phyloP scores from a whole-genome alignment of 2,329 filamentous ascomycete species.

The Fusarium incarnatum region DNA sequence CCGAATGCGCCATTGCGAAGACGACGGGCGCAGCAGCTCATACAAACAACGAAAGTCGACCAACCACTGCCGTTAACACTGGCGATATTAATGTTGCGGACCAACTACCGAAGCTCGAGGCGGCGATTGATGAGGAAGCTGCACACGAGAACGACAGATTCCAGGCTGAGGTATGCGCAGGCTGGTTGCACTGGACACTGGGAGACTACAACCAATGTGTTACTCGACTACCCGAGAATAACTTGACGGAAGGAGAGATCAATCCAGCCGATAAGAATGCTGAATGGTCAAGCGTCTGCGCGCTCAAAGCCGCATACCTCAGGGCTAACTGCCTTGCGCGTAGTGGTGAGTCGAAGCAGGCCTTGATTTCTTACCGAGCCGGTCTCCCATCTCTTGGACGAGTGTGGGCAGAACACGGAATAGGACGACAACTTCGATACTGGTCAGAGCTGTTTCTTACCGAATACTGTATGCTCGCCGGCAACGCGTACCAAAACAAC shows the following conservation, averaged over 20 bases:
- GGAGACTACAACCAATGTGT: slow-evolving; percentile 71
- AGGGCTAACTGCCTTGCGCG: slow-evolving; percentile 73
- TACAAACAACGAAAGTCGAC: slow-evolving; percentile 46
- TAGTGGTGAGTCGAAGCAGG: slow-evolving; percentile 64
- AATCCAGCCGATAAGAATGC: slow-evolving; percentile 66
- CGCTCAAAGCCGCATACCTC: slow-evolving; percentile 82
- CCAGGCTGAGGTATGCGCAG: slow-evolving; percentile 85
- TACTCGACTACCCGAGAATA: slow-evolving; percentile 71
- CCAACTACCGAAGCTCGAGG: slow-evolving; percentile 63
- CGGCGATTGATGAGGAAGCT: slow-evolving; percentile 69
- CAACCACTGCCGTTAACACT: slow-evolving; percentile 57
- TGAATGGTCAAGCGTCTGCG: slow-evolving; percentile 85
- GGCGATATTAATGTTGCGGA: slow-evolving; percentile 59
- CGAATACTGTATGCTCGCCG: slow-evolving; percentile 77
- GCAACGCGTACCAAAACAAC: slow-evolving; percentile 66
- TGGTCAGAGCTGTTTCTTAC: slow-evolving; percentile 85
- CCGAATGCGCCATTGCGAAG: slow-evolving; percentile 73
- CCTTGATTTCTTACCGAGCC: slow-evolving; percentile 73
- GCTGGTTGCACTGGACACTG: slow-evolving; percentile 84
- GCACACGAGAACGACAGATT: slow-evolving; percentile 69
- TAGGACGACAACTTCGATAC: slow-evolving; percentile 74
- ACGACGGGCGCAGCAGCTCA: slow-evolving; percentile 53
- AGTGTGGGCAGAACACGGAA: slow-evolving; percentile 62
- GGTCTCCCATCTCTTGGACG: slow-evolving; percentile 71
- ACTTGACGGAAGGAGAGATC: slow-evolving; percentile 64